Conservation (phyloP, 2,329 filamentous ascomycete species). For the Claviceps sp. region DNA sequence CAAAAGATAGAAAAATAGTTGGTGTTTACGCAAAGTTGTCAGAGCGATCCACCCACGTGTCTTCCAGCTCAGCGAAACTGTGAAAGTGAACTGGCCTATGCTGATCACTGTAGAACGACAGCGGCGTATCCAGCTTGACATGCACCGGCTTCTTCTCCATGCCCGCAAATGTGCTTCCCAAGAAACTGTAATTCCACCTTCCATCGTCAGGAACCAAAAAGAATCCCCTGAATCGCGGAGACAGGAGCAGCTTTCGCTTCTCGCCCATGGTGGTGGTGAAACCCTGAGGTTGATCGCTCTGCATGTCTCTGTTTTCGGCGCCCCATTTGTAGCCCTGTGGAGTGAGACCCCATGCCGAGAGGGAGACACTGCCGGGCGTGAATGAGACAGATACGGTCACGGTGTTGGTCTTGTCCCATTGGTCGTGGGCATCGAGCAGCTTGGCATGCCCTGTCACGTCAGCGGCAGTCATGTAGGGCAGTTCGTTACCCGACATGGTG, state of each 20-base stretch:
- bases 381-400: conserved; percentile 93
- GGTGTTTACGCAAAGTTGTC: conserved; percentile 74
- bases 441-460: conserved; percentile 92
- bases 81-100: conserved; percentile 93
- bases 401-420: conserved; percentile 65
- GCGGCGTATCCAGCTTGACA: conserved; percentile 86
- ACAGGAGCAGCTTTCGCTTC: conserved; percentile 87
- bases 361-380: conserved; percentile 88
- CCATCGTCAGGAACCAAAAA: conserved; percentile 88
- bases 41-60: conserved; percentile 84
- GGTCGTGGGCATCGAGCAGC: conserved; percentile 65
- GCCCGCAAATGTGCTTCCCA: conserved; percentile 76
- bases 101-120: conserved; percentile 80
- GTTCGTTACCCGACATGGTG: conserved; percentile 86
- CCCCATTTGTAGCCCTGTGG: conserved; percentile 95
- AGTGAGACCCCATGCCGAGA: conserved; percentile 86
- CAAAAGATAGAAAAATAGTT: background rate
- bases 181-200: conserved; percentile 97
- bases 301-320: conserved; percentile 83
- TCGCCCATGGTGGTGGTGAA: conserved; percentile 88
- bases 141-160: conserved; percentile 85
- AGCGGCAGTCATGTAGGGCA: conserved; percentile 87
- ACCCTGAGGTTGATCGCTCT: conserved; percentile 85
- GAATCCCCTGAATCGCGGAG: conserved; percentile 86
- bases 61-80: conserved; percentile 93